Conservation (phyloP, 2,329 filamentous ascomycete species). For the Cadophora gregata region DNA sequence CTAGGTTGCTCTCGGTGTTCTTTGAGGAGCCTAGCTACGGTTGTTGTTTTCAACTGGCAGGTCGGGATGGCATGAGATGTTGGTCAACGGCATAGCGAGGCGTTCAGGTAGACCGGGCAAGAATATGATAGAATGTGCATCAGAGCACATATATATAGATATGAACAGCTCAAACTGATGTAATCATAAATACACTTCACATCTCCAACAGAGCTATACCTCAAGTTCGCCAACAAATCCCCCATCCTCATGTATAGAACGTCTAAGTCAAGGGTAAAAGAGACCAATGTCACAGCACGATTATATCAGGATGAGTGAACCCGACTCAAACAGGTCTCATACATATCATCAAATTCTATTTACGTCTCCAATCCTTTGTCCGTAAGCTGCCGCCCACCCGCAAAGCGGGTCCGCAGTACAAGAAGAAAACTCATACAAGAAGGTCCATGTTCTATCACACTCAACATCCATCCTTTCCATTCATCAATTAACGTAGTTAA, state of each 20-base stretch:
- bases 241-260: background rate
- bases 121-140: background rate
- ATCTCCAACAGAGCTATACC: too few species aligned
- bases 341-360: slow-evolving; percentile 22
- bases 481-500: slow-evolving; percentile 14
- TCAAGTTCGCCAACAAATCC: too few species aligned
- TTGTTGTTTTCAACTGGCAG: background rate
- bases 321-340: background rate
- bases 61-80: too few species aligned
- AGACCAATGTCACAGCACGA: background rate
- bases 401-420: background rate
- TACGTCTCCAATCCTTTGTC: slow-evolving; percentile 7
- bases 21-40: background rate
- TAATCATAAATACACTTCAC: background rate
- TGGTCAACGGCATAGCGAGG: background rate
- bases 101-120: background rate
- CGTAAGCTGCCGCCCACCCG: background rate
- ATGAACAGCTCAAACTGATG: background rate
- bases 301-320: background rate
- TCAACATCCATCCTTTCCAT: slow-evolving; percentile 14
- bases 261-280: background rate
- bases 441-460: slow-evolving; percentile 2
- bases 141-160: background rate
- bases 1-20: background rate
- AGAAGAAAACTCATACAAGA: slow-evolving; percentile 16